phyloP scores from a whole-genome alignment of 139 green algal genomes.

The Asterochloris erici region DNA sequence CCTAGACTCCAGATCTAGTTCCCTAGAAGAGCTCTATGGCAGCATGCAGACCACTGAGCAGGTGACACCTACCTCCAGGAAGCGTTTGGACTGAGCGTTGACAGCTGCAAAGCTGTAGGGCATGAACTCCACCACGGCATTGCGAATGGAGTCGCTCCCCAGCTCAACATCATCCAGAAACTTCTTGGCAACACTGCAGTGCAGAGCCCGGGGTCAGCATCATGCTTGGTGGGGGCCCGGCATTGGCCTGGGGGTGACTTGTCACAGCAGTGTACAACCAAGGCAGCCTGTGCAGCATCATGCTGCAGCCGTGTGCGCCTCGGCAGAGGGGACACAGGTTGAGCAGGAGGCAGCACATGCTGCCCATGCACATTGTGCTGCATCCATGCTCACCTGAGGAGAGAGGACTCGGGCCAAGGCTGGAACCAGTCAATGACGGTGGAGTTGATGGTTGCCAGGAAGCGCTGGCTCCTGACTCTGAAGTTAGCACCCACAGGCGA shows the following conservation, averaged over 20 bases:
- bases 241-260: too few relatives aligned
- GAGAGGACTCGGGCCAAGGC: slow-evolving; percentile 77
- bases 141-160: slow-evolving; percentile 56
- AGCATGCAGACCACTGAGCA: not conserved
- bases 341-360: too few relatives aligned
- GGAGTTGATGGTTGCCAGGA: slow-evolving; percentile 84
- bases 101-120: slow-evolving; percentile 77
- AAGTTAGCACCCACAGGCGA: slow-evolving; percentile 88
- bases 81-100: slow-evolving; percentile 43
- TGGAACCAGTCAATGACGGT: slow-evolving; percentile 91
- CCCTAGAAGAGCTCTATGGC: not conserved
- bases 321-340: not conserved
- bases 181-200: slow-evolving; percentile 64
- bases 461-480: slow-evolving; percentile 75
- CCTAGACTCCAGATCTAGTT: too few relatives aligned
- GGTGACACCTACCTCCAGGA: slow-evolving; percentile 28
- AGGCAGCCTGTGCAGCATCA: not conserved
- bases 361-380: not conserved
- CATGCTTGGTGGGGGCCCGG: not conserved
- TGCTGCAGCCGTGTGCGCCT: not conserved
- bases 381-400: slow-evolving; percentile 36
- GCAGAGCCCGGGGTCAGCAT: not conserved
- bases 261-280: not conserved
- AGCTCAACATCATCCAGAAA: slow-evolving; percentile 81
- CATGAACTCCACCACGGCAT: slow-evolving; percentile 83